Evolutionary conservation across 2,329 filamentous ascomycete species (phyloP).

Genomic region (Huntiella savannae): DNA sequence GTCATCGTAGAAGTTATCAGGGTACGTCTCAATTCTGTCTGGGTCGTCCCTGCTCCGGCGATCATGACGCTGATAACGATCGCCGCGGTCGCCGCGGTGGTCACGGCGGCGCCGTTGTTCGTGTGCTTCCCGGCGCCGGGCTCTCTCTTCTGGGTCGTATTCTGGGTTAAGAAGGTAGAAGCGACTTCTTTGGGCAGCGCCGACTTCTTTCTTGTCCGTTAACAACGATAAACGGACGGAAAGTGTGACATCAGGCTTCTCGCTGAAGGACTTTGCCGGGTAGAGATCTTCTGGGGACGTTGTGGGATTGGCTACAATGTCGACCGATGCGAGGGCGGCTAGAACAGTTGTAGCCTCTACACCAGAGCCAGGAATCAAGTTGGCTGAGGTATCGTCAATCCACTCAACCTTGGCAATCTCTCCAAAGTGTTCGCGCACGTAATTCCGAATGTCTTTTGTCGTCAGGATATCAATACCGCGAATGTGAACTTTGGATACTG

Average conservation of each 20-base stretch:
- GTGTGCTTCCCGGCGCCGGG: slow-evolving; percentile 36
- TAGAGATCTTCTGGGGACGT: slow-evolving; percentile 44
- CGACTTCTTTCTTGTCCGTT: slow-evolving; percentile 60
- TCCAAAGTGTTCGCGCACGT: slow-evolving; percentile 48
- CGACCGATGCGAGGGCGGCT: slow-evolving; percentile 29
- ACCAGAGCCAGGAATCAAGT: slow-evolving; percentile 53
- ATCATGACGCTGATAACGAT: slow-evolving; percentile 25
- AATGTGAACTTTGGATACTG: slow-evolving; percentile 51
- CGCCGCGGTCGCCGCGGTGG: slow-evolving; percentile 18
- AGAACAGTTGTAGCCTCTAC: slow-evolving; percentile 34
- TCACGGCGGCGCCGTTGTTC: slow-evolving; percentile 45
- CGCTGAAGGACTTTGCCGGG: slow-evolving; percentile 44
- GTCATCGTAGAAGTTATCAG: slow-evolving; percentile 65
- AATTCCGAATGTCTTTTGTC: slow-evolving; percentile 60
- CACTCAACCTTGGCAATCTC: slow-evolving; percentile 56
- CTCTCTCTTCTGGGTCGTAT: slow-evolving; percentile 59
- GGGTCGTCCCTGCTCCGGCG: slow-evolving; percentile 18
- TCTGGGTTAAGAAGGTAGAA: slow-evolving; percentile 90
- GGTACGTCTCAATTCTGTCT: slow-evolving; percentile 39
- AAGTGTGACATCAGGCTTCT: slow-evolving; percentile 49
- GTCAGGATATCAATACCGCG: slow-evolving; percentile 67
- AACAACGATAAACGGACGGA: slow-evolving; percentile 55
- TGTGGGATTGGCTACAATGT: slow-evolving; percentile 30
- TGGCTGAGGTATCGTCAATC: slow-evolving; percentile 86
- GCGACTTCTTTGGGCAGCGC: slow-evolving; percentile 62